Evolutionary conservation across 108 stramenopile genomes (phyloP).

Genomic region (Conticribra guillardii): DNA sequence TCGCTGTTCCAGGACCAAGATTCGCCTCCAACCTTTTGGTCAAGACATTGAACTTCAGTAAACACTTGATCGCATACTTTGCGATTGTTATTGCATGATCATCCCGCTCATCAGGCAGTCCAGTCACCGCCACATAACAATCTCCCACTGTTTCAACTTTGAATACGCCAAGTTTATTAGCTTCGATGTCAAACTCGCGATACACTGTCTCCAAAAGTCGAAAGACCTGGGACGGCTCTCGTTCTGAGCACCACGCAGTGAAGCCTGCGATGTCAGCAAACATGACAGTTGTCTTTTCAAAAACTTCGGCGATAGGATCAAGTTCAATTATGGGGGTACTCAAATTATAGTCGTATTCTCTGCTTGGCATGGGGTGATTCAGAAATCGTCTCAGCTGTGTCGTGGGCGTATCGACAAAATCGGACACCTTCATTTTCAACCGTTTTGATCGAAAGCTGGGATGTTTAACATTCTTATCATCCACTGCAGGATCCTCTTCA

Average conservation of each 20-base stretch:
- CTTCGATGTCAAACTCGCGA: constrained; percentile 60
- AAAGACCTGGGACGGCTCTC: constrained; percentile 63
- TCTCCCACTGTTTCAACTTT: constrained; percentile 63
- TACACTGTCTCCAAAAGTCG: constrained; percentile 62
- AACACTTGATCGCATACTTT: constrained; percentile 59
- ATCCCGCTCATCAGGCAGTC: constrained; percentile 56
- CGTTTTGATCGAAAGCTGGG: not conserved
- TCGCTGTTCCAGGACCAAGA: constrained; percentile 43
- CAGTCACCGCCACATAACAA: constrained; percentile 68
- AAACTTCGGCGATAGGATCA: constrained; percentile 32
- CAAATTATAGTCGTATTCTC: constrained; percentile 5
- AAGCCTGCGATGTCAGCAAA: constrained; percentile 52
- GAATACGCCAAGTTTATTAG: constrained; percentile 54
- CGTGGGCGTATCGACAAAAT: constrained; percentile 1
- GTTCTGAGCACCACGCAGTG: constrained; percentile 57
- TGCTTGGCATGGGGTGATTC: not conserved
- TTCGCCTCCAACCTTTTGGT: constrained; percentile 16
- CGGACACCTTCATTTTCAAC: not conserved
- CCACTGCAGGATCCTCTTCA: not conserved
- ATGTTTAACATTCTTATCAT: not conserved
- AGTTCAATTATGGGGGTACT: not conserved
- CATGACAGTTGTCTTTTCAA: constrained; percentile 30
- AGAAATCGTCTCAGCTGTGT: not conserved
- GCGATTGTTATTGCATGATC: constrained; percentile 64
- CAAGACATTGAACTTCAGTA: constrained; percentile 46